Evolutionary conservation across 1,284 basidiomycete species (phyloP).

Genomic region (Inonotus hispidus): DNA sequence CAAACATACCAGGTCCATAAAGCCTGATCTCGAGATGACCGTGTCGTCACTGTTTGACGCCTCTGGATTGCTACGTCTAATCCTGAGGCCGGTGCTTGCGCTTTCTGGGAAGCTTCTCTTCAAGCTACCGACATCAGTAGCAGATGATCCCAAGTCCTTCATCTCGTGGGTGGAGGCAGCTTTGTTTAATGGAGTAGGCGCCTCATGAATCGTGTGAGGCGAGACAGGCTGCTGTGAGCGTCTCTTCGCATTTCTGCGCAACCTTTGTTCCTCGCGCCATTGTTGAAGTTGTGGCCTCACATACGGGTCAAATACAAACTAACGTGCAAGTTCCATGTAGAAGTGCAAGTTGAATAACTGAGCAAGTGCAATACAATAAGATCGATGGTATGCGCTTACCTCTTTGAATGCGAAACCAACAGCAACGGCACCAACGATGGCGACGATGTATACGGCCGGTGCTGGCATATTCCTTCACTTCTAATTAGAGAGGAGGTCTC

Average conservation of each 20-base stretch:
- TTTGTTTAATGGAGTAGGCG: not conserved
- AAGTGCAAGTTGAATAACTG: too few species aligned
- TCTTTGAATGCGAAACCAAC: slow-evolving; percentile 13
- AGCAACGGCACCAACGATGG: slow-evolving; percentile 3
- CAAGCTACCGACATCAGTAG: not conserved
- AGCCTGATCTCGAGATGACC: not conserved
- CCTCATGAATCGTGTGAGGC: slow-evolving; percentile 1
- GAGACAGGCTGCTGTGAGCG: not conserved
- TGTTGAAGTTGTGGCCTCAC: slow-evolving; percentile 3
- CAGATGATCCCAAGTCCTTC: not conserved
- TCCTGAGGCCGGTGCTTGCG: not conserved
- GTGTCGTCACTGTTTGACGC: not conserved
- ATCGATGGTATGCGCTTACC: too few species aligned
- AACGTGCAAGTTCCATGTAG: not conserved
- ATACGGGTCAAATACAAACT: slow-evolving; percentile 15
- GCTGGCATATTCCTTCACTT: not conserved
- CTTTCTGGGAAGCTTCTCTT: not conserved
- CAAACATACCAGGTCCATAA: not conserved
- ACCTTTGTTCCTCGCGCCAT: slow-evolving; percentile 7
- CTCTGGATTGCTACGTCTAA: not conserved
- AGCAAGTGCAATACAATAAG: too few species aligned
- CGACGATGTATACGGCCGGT: slow-evolving; percentile 14
- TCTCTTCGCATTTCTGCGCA: not conserved
- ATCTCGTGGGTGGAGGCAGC: not conserved
- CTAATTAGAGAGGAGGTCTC: not conserved